Base-by-base conservation (phyloP, 495 filamentous ascomycete species). In the Hyaloscypha variabilis region DNA sequence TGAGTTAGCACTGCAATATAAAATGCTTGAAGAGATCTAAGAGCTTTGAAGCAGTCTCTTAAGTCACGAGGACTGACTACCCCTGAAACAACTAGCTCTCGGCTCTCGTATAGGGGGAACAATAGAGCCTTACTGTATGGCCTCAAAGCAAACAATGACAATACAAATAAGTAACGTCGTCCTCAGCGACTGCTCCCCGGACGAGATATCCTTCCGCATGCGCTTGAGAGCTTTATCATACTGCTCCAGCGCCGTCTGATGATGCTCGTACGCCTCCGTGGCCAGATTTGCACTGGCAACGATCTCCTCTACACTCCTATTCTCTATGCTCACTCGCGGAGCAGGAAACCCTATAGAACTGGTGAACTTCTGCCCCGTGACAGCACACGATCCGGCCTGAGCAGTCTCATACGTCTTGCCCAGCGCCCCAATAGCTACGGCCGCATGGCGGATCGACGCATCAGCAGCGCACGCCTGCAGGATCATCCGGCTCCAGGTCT, bases 391-490 rank as follows among this genome's bases (percentile, higher is more conserved):
- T 14, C 42, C 63, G 10, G 29, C 26, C n/a, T 54, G 56, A 28
- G 63, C 63, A 26, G 58, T 30, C 49, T 64, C 61, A 34, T 49
- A 54, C 5, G 82, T 83, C 67, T 86, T 84, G 59, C 88, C 88
- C 29, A 88, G 75, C 0, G 86, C 83, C 34, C 83, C 84, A n/a
- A 90, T 75, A 31, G 88, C 87, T 14, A 89, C 77, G 1, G 87
- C 80, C 8, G 87, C 86, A 71, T 89, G 85, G n/a, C 84, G 80
- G 54, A 90, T 85, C 8, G 83, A 76, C 5, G 85, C 75, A 68
- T 88, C 84, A 19, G 80, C 79, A 42, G 83, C 79, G 46, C 83
- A 86, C 62, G 84, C 84, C 68, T 87, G 84, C 54, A 88, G 72
- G 24, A 90, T 76, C 17, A 74, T 76, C 55, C 71, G 77, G n/a